Evolutionary conservation across 768 basidiomycete genomes (phyloP), one percentile per base, ranked within the genome.

Genomic region (Lactifluus rugatus): DNA sequence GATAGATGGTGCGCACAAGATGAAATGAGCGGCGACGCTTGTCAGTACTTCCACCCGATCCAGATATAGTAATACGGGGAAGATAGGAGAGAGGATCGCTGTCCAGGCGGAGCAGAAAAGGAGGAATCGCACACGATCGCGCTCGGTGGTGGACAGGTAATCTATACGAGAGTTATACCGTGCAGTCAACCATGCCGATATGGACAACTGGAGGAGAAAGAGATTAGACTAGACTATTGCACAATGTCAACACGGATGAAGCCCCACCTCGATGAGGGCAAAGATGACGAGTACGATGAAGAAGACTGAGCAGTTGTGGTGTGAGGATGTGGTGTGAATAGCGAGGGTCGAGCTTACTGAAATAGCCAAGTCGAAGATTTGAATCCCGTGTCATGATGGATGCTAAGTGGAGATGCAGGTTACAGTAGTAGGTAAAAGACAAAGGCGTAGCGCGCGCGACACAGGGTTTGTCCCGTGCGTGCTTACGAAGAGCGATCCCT

Each of bases 141-240:
- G 80, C 62, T 83, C 78, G 32, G 73, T 67, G 11, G 62, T 58
- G 58, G 67, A 77, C 52, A 72, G 73, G 66, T 73, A 79, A 73
- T 85, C 76, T 70, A 80, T 74, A 61, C 77, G 73, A 28, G 69
- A 56, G 68, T 84, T 81, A 73, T 81, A 91, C 45, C 72, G 75
- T 14, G 82, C 72, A 8, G 79, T 77, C 45, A 93, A 75, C 81
- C 85, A 92, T 5, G 87, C 83, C 3, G 89, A 76, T 61, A 89
- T 80, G 25, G 81, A 73, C 64, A 89, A 75, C 86, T 89, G 60
- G 2, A 48, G 44, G 45, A 26, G 2, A n/a, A 39, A 19, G 32
- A 13, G 16, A 19, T 62, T 13, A 55, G 49, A 56, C 21, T 13
- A 55, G 49, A 56, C 21, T 3, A n/a, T 16, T 26, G 13, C 3